Evolutionary conservation across 345 rosid genomes (phyloP).

Genomic region (Boechera stricta): DNA sequence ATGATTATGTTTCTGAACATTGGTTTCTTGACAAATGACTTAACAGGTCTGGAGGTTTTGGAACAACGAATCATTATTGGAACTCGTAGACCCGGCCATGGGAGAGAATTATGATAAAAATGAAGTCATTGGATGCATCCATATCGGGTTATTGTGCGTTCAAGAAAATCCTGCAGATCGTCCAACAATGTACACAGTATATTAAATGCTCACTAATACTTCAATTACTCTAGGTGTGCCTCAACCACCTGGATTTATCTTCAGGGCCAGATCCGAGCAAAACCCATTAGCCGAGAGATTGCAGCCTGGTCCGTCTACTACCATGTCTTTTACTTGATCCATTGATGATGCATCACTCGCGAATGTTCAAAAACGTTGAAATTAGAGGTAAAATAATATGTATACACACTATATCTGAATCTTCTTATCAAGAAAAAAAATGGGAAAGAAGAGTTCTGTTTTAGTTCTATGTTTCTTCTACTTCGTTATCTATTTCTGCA

Average conservation of each 20-base stretch:
- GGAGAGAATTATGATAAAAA: slow-evolving; percentile 7
- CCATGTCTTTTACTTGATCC: slow-evolving; percentile 23
- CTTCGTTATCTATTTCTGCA: too few relatives aligned
- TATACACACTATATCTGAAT: not conserved
- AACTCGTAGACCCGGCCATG: slow-evolving; percentile 20
- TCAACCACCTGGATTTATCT: slow-evolving; percentile 37
- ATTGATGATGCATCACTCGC: slow-evolving; percentile 10
- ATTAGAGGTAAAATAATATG: not conserved
- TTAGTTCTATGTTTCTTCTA: too few relatives aligned
- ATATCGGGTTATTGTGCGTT: slow-evolving; percentile 13
- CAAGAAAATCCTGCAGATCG: slow-evolving; percentile 31
- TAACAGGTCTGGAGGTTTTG: slow-evolving; percentile 32
- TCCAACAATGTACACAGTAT: slow-evolving; percentile 31
- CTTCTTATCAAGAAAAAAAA: too few relatives aligned
- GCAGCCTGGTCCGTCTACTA: slow-evolving; percentile 2
- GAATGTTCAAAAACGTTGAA: not conserved
- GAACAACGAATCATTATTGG: slow-evolving; percentile 11
- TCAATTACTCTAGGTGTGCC: slow-evolving; percentile 11
- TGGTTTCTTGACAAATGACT: not conserved
- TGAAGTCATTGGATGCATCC: slow-evolving; percentile 31
- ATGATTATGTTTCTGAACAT: not conserved
- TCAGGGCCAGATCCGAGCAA: not conserved
- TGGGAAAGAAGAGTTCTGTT: too few relatives aligned
- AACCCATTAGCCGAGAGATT: slow-evolving; percentile 7
- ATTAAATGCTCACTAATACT: slow-evolving; percentile 20